A percentile compares a stretch with the other conserved stretches of the same genome.
Evolutionary conservation across 2,329 filamentous ascomycete species (phyloP).

Genomic region (Pseudocercospora musae): DNA sequence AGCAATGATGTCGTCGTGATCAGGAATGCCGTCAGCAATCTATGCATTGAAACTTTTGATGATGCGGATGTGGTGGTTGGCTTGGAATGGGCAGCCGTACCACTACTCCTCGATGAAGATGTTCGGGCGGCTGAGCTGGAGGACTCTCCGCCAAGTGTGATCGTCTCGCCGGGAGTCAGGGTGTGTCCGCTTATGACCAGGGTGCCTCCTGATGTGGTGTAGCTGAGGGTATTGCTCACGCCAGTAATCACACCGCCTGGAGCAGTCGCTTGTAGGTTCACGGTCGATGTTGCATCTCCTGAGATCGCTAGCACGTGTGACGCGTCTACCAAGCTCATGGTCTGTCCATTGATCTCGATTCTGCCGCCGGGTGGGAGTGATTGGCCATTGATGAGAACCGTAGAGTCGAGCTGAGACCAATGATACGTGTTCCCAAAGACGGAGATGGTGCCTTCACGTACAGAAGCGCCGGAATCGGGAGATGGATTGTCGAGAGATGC

Average conservation of each 20-base stretch:
- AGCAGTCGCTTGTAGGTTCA: conserved; percentile 1
- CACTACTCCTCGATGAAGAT: background rate
- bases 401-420: background rate
- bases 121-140: background rate
- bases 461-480: background rate
- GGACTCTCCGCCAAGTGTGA: background rate
- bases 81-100: background rate
- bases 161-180: background rate
- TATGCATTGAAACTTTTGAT: background rate
- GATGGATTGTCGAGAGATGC: background rate
- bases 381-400: conserved; percentile 1
- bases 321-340: background rate
- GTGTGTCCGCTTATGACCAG: conserved; percentile 8
- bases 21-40: background rate
- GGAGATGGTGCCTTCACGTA: background rate
- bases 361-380: background rate
- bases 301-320: background rate
- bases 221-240: background rate
- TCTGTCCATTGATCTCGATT: background rate
- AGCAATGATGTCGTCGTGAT: background rate
- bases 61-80: background rate
- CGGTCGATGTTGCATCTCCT: background rate
- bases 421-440: background rate
- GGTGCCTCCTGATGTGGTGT: background rate
- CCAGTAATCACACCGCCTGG: conserved; percentile 1